Evolutionary conservation across 2,329 filamentous ascomycete genomes (phyloP).

Genomic region (Zalaria sp.): DNA sequence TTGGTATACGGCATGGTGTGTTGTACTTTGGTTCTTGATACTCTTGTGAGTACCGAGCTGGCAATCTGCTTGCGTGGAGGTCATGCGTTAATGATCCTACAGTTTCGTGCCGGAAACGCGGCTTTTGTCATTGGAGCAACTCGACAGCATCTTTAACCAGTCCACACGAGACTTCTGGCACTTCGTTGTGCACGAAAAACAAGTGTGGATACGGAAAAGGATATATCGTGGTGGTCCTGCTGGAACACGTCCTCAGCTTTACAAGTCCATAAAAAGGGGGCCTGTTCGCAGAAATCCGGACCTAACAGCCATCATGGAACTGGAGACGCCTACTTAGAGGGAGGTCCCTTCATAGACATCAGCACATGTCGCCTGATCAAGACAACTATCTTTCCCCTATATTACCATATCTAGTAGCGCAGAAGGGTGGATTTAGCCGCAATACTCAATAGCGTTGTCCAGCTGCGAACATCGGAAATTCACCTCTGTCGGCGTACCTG

Average conservation of each 20-base stretch:
- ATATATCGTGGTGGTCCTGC: neutral
- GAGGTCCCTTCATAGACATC: too few relatives aligned
- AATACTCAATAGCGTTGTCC: too few relatives aligned
- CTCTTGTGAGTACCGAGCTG: constrained; percentile 12
- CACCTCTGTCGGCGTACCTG: too few relatives aligned
- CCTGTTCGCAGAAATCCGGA: too few relatives aligned
- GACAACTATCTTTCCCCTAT: too few relatives aligned
- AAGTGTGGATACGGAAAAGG: neutral
- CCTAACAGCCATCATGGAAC: too few relatives aligned
- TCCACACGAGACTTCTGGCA: neutral
- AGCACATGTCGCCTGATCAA: too few relatives aligned
- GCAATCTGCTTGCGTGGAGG: too few relatives aligned
- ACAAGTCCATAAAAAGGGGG: neutral
- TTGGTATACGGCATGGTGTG: constrained; percentile 43
- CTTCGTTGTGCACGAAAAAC: neutral
- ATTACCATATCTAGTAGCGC: too few relatives aligned
- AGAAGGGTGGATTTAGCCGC: too few relatives aligned
- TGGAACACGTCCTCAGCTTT: neutral
- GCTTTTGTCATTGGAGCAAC: constrained; percentile 29
- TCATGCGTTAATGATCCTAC: constrained; percentile 7
- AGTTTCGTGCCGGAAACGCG: constrained; percentile 29
- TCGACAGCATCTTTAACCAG: constrained; percentile 19
- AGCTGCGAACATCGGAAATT: too few relatives aligned
- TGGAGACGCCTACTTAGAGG: too few relatives aligned
- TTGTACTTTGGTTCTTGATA: constrained; percentile 35